Conservation (phyloP, 140 eudicot species). For the Anethum foeniculum region DNA sequence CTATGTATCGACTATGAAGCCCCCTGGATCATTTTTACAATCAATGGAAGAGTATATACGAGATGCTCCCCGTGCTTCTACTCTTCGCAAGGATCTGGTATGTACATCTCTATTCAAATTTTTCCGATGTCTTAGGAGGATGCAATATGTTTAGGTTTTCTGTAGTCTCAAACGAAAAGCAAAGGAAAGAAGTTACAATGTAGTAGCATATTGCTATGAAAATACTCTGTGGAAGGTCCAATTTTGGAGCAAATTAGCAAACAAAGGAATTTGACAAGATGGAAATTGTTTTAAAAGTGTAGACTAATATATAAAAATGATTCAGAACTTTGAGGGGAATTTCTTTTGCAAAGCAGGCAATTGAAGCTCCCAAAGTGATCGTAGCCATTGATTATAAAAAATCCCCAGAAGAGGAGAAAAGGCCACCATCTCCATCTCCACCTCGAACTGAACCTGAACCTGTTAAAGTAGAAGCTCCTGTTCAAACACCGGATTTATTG, state of each 20-base stretch:
- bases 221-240: too few species aligned
- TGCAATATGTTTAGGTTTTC: background rate
- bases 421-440: slow-evolving; percentile 46
- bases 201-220: too few species aligned
- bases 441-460: slow-evolving; percentile 50
- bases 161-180: too few species aligned
- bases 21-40: slow-evolving; percentile 52
- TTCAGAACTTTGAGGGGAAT: background rate
- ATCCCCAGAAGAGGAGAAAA: slow-evolving; percentile 32
- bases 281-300: too few species aligned
- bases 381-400: slow-evolving; percentile 71
- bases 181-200: too few species aligned
- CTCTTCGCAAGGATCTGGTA: slow-evolving; percentile 58
- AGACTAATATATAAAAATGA: too few species aligned
- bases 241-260: too few species aligned
- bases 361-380: slow-evolving; percentile 52
- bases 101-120: background rate
- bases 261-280: too few species aligned
- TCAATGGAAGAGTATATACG: slow-evolving; percentile 57
- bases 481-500: slow-evolving; percentile 65
- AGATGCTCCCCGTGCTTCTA: slow-evolving; percentile 61
- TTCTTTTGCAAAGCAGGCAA: slow-evolving; percentile 26
- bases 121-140: background rate
- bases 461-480: slow-evolving; percentile 48
- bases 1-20: slow-evolving; percentile 37